Evolutionary conservation across 306 rosid genomes (phyloP).

Genomic region (Alnus rubra): DNA sequence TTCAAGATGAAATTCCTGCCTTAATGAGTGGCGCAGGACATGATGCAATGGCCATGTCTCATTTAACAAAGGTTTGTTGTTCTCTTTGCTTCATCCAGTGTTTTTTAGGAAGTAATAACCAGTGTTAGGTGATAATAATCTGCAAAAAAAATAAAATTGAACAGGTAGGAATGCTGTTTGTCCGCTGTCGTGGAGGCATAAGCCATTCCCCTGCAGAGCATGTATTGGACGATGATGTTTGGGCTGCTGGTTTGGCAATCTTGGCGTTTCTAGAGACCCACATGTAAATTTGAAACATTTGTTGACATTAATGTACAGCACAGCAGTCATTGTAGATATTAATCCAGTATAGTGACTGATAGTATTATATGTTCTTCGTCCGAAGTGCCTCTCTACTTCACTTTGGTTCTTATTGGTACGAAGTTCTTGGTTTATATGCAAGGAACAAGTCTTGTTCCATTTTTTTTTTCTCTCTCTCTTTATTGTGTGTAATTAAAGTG

Average conservation of each 20-base stretch:
- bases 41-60: slow-evolving; percentile 96
- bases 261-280: slow-evolving; percentile 65
- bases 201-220: slow-evolving; percentile 94
- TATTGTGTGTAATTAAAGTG: too few relatives aligned
- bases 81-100: not conserved
- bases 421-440: too few relatives aligned
- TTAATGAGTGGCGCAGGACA: slow-evolving; percentile 97
- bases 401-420: not conserved
- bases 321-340: slow-evolving; percentile 27
- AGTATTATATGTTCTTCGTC: too few relatives aligned
- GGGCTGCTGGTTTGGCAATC: slow-evolving; percentile 81
- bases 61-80: slow-evolving; percentile 71
- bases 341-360: too few relatives aligned
- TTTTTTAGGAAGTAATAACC: not conserved
- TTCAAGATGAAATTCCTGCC: slow-evolving; percentile 67
- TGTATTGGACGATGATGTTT: slow-evolving; percentile 76
- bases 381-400: too few relatives aligned
- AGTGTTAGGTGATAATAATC: slow-evolving; percentile 16
- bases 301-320: slow-evolving; percentile 20
- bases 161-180: slow-evolving; percentile 91
- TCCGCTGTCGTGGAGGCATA: slow-evolving; percentile 87
- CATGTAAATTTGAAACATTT: slow-evolving; percentile 18
- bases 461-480: too few relatives aligned
- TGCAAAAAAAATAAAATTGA: slow-evolving; percentile 7
- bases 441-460: too few relatives aligned